Evolutionary conservation across 2,329 filamentous ascomycete species (phyloP), one percentile per base, ranked within the genome.

Genomic region (Pseudocercospora pini-densiflorae): DNA sequence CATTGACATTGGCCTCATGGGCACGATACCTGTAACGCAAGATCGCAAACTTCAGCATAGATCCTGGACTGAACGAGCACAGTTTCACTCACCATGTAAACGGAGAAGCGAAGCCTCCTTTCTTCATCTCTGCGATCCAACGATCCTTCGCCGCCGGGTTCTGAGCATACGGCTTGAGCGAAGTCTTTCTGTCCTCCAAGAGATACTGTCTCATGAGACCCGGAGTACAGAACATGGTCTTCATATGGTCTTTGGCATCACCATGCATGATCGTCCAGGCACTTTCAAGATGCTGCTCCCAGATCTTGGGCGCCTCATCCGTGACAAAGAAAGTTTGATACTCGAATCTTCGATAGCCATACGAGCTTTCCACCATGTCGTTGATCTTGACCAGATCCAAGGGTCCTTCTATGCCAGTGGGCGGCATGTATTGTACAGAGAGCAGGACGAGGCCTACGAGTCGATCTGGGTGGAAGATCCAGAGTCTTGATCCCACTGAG

Each of bases 251-350:
- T 6, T 47, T 23, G 4, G n/a, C 14, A 23, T 47, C 6, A 9
- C 45, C 45, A 23, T 47, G 45, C 45, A 47, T 47, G 45, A 47
- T 47, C n/a, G 45, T 47, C 45, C 45, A 47, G 8, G 45, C 45
- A 47, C 45, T 47, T 19, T 47, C 45, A 9, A 47, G n/a, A 47
- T 47, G 45, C 5, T 47, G n/a, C 9, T 47, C 45, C 45, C 45
- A 47, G 8, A 47, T 21, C 9, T 47, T 47, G 5, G 45, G 45
- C 21, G 45, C 45, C 21, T 47, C 45, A 5, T 47, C 45, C 2
- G 45, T 47, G 45, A 47, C 76, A 71, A 85, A 81, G 33, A 85
- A 77, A 61, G 82, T 72, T 81, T 82, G 85, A 75, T 86, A 86
- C 36, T 77, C 74, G 54, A 76, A 79, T 3, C 75, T 55, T 1